Conservation (phyloP, 2,329 filamentous ascomycete species). For the Cladophialophora chaetospira region DNA sequence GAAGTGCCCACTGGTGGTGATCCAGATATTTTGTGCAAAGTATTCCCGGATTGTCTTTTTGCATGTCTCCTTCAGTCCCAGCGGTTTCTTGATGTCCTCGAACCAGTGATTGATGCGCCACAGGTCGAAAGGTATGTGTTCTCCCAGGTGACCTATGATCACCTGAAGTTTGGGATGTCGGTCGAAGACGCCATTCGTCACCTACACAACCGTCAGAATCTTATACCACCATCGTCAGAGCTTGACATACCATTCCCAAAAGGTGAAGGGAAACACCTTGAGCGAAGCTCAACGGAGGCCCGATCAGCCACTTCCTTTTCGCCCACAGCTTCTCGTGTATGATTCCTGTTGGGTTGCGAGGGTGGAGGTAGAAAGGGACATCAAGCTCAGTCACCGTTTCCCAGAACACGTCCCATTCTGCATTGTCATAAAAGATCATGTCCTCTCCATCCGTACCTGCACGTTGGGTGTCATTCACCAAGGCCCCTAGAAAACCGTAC, state of each 20-base stretch:
- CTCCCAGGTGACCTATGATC: slow-evolving; percentile 36
- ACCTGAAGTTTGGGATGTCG: slow-evolving; percentile 34
- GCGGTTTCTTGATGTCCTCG: slow-evolving; percentile 36
- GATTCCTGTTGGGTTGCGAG: slow-evolving; percentile 48
- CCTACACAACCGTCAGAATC: too few species aligned
- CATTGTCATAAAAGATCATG: slow-evolving; percentile 65
- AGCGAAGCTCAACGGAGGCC: slow-evolving; percentile 34
- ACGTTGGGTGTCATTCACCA: slow-evolving; percentile 65
- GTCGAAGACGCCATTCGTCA: slow-evolving; percentile 36
- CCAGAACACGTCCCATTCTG: slow-evolving; percentile 56
- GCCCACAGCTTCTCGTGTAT: slow-evolving; percentile 36
- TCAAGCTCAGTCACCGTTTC: slow-evolving; percentile 31
- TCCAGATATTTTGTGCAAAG: slow-evolving; percentile 46
- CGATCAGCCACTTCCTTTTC: slow-evolving; percentile 33
- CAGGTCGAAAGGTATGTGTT: slow-evolving; percentile 48
- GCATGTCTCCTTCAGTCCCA: slow-evolving; percentile 39
- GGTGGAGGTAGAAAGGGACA: slow-evolving; percentile 36
- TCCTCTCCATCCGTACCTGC: slow-evolving; percentile 60
- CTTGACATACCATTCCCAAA: slow-evolving; percentile 35
- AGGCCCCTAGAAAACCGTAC: slow-evolving; percentile 62
- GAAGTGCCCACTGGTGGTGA: slow-evolving; percentile 47
- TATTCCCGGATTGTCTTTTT: slow-evolving; percentile 50
- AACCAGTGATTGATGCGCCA: slow-evolving; percentile 39
- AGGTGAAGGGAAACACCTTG: slow-evolving; percentile 35
- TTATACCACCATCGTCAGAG: too few species aligned